phyloP scores from a whole-genome alignment of 345 rosid genomes.

The Gossypium herbaceum region DNA sequence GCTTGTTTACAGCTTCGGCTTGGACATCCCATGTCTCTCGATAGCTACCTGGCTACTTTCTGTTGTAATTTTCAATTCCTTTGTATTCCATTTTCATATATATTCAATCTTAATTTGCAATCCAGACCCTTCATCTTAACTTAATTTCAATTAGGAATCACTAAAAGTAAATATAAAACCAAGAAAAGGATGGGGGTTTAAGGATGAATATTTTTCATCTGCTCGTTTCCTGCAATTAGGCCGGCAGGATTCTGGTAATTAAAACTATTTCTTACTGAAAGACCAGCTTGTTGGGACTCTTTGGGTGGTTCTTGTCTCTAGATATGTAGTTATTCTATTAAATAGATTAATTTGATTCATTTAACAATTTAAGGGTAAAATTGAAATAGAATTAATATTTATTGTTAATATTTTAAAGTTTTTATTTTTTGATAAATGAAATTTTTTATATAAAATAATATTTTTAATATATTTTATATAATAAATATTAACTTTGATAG shows the following conservation, averaged over 20 bases:
- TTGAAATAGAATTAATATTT: no score
- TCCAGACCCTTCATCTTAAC: no score
- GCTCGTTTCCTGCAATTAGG: background rate
- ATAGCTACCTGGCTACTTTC: constrained; percentile 17
- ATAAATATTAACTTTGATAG: no score
- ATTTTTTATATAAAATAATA: no score
- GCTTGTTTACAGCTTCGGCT: constrained; percentile 61
- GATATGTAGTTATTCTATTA: background rate
- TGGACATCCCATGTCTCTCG: constrained; percentile 48
- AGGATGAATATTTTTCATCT: background rate
- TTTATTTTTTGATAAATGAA: rapidly evolving
- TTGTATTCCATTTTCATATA: background rate
- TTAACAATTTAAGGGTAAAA: no score
- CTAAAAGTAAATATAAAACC: background rate
- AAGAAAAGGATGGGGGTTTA: background rate
- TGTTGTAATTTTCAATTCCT: background rate
- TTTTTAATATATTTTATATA: no score
- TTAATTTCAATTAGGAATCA: background rate
- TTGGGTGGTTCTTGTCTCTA: constrained; percentile 1
- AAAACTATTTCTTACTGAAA: background rate
- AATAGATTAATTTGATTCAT: no score
- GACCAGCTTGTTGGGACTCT: constrained; percentile 1
- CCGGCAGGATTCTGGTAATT: background rate
- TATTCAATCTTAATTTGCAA: background rate
- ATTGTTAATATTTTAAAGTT: no score